Percentiles rank a stretch among this genome's conserved stretches.
These are phyloP conservation scores for Apium graveolens DNA, from an alignment of 129 eudicot species.

Conservation along the genomic window DNA sequence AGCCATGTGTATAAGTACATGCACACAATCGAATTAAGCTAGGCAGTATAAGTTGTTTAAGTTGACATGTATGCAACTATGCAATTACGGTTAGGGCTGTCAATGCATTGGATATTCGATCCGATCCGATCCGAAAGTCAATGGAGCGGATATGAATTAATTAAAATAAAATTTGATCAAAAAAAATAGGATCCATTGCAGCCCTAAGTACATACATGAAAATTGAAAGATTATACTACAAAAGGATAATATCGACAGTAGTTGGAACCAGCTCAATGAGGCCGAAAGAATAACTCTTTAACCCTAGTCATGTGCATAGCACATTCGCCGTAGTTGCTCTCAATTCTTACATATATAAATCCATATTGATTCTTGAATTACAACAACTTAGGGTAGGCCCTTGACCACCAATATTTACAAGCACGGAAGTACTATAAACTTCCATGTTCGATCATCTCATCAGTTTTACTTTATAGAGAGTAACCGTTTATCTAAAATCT, in stretches of 20 bases:
- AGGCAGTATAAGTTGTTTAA: no score
- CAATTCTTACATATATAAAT: not conserved
- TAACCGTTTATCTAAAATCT: not conserved
- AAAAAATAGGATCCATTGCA: no score
- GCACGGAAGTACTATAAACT: not conserved
- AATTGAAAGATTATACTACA: not conserved
- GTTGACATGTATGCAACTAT: not conserved
- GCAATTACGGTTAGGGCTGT: no score
- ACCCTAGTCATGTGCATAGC: not conserved
- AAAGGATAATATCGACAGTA: not conserved
- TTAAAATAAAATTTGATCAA: no score
- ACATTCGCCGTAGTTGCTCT: not conserved
- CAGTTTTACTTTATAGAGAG: no score
- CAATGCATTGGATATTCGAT: no score
- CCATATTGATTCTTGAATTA: not conserved
- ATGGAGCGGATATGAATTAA: no score
- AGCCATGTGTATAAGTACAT: no score
- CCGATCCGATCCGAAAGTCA: no score
- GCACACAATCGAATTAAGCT: no score
- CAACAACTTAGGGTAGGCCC: not conserved
- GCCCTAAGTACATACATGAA: no score
- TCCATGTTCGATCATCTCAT: no score
- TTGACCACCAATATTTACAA: not conserved
- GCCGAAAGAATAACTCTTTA: not conserved
- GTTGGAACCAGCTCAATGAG: slow-evolving; percentile 5